A percentile compares a stretch with the other conserved stretches of the same genome.
Evolutionary conservation across 2,329 filamentous ascomycete genomes (phyloP).

Genomic region (Colletotrichum camelliae): DNA sequence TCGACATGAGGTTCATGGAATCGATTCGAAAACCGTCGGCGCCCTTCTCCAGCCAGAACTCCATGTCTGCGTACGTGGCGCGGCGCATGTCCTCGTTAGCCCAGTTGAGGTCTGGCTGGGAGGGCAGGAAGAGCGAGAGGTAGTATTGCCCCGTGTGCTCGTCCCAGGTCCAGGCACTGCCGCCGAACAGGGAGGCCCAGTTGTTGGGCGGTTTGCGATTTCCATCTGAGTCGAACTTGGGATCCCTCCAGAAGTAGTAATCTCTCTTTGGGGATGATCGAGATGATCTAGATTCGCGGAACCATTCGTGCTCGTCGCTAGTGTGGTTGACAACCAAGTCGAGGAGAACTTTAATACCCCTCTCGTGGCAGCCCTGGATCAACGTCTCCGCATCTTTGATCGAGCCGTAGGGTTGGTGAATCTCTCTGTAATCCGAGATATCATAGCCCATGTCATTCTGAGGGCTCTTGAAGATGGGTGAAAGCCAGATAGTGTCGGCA

Average conservation of each 20-base stretch:
- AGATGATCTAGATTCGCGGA: constrained; percentile 57
- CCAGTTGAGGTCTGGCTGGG: constrained; percentile 75
- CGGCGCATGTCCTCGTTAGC: constrained; percentile 62
- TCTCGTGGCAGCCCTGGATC: constrained; percentile 61
- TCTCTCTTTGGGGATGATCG: constrained; percentile 55
- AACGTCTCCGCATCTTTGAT: constrained; percentile 68
- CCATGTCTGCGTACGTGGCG: constrained; percentile 65
- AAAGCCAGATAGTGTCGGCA: constrained; percentile 27
- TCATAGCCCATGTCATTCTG: constrained; percentile 71
- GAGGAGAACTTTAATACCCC: constrained; percentile 26
- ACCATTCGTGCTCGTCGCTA: constrained; percentile 56
- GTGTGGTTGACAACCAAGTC: constrained; percentile 38
- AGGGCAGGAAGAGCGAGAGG: constrained; percentile 64
- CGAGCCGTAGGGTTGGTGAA: constrained; percentile 61
- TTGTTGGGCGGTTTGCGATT: constrained; percentile 47
- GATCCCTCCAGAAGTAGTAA: constrained; percentile 61
- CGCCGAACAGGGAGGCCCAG: constrained; percentile 45
- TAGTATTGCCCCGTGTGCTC: constrained; percentile 46
- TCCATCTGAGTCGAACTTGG: constrained; percentile 40
- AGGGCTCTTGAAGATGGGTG: constrained; percentile 41
- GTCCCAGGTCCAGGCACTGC: constrained; percentile 40
- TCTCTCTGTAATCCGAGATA: constrained; percentile 60
- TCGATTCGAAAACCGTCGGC: constrained; percentile 65
- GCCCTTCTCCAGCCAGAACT: constrained; percentile 69
- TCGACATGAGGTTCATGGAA: constrained; percentile 62